Conservation (phyloP, 2,329 filamentous ascomycete genomes). For the Neofusicoccum kwambonambiense region DNA sequence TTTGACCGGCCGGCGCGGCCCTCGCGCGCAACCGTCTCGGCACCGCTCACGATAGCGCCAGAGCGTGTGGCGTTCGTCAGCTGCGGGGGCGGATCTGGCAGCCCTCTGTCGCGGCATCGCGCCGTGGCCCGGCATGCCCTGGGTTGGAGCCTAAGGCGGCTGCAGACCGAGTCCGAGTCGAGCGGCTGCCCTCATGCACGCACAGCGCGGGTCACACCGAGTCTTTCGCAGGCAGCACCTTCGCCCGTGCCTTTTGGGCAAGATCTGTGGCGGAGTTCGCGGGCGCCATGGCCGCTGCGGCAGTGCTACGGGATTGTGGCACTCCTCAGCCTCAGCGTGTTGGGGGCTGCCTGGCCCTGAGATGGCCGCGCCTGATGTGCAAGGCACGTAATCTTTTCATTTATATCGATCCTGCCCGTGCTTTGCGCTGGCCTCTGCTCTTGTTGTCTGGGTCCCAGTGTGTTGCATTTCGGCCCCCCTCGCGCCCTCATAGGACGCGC, state of each 20-base stretch:
- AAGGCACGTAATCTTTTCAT: background rate
- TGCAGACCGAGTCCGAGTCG: background rate
- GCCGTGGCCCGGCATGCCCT: background rate
- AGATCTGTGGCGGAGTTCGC: constrained; percentile 6
- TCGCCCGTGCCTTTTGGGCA: background rate
- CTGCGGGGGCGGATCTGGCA: constrained; percentile 1
- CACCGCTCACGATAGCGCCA: background rate
- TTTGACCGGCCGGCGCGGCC: background rate
- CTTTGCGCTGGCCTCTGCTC: background rate
- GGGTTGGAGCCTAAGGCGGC: background rate
- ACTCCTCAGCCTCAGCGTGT: constrained; percentile 6
- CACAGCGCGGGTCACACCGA: constrained; percentile 2
- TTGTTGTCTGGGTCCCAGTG: background rate
- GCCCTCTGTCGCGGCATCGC: background rate
- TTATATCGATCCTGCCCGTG: constrained; percentile 6
- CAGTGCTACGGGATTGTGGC: constrained; percentile 7
- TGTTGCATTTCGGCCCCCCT: constrained; percentile 3
- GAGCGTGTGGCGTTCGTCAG: background rate
- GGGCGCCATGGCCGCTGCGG: background rate
- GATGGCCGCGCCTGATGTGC: background rate
- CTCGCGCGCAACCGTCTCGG: background rate
- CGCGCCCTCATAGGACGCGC: background rate
- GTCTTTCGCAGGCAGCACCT: background rate
- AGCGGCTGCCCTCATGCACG: background rate
- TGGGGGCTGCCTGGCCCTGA: constrained; percentile 3